Percentiles rank a stretch among this genome's conserved stretches.
Evolutionary conservation across 2,329 filamentous ascomycete genomes (phyloP).

Genomic region (Cadophora sp.): DNA sequence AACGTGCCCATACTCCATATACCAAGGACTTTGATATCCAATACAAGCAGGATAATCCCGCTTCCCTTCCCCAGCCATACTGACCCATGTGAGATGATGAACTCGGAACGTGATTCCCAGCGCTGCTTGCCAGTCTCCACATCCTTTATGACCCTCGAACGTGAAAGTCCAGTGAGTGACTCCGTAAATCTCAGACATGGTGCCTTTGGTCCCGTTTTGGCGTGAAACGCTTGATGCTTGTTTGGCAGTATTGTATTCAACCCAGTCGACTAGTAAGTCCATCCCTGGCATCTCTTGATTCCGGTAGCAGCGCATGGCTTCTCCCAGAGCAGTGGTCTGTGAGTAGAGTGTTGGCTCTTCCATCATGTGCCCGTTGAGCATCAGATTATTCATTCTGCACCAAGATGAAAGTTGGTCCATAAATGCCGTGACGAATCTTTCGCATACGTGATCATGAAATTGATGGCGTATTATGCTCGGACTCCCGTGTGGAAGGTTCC

Average conservation of each 20-base stretch:
- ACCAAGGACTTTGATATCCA: constrained; percentile 47
- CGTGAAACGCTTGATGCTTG: constrained; percentile 44
- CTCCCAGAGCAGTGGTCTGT: constrained; percentile 45
- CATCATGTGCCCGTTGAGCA: constrained; percentile 46
- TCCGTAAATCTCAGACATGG: constrained; percentile 45
- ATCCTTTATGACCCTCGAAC: constrained; percentile 46
- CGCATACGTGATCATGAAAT: constrained; percentile 46
- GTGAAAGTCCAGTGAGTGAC: constrained; percentile 46
- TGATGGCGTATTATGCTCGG: constrained; percentile 42
- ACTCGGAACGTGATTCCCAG: constrained; percentile 46
- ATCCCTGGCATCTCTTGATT: constrained; percentile 45
- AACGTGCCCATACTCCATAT: constrained; percentile 44
- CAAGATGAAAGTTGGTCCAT: constrained; percentile 44
- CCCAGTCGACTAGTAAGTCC: constrained; percentile 43
- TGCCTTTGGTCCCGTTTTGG: constrained; percentile 42
- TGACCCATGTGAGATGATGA: constrained; percentile 45
- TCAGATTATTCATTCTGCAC: constrained; percentile 42
- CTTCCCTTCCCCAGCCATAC: constrained; percentile 46
- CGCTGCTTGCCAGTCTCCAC: constrained; percentile 47
- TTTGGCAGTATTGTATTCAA: constrained; percentile 47
- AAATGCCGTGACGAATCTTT: constrained; percentile 44
- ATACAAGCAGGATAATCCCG: constrained; percentile 46
- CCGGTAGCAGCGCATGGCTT: constrained; percentile 46
- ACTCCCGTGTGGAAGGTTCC: constrained; percentile 42
- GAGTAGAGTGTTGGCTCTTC: constrained; percentile 45